Evolutionary conservation across 108 stramenopile genomes (phyloP).

Genomic region (Fistulifera pelliculosa): DNA sequence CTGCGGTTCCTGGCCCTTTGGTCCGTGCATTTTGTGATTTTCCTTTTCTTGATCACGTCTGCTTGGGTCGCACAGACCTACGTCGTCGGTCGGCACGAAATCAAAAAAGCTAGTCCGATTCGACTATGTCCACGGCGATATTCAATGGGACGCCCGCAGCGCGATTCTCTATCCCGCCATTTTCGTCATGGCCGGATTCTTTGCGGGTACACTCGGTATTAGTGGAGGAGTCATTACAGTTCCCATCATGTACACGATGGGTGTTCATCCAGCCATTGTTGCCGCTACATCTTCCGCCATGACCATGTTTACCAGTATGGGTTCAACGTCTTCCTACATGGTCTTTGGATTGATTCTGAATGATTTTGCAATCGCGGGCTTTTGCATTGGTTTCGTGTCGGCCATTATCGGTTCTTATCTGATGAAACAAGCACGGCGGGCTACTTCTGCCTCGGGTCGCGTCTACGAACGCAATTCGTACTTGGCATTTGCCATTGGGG

Average conservation of each 20-base stretch:
- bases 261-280: slow-evolving; percentile 88
- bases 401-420: slow-evolving; percentile 64
- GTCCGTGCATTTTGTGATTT: slow-evolving; percentile 80
- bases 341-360: slow-evolving; percentile 85
- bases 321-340: slow-evolving; percentile 86
- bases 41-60: slow-evolving; percentile 72
- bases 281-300: slow-evolving; percentile 86
- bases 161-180: slow-evolving; percentile 83
- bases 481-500: slow-evolving; percentile 91
- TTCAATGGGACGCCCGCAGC: slow-evolving; percentile 84
- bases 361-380: slow-evolving; percentile 79
- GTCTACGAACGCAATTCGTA: slow-evolving; percentile 88
- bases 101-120: slow-evolving; percentile 79
- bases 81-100: slow-evolving; percentile 68
- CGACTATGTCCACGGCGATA: slow-evolving; percentile 91
- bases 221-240: slow-evolving; percentile 93
- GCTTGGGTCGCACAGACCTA: slow-evolving; percentile 73
- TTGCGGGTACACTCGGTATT: slow-evolving; percentile 85
- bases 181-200: slow-evolving; percentile 86
- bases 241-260: slow-evolving; percentile 93
- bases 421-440: slow-evolving; percentile 43
- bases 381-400: slow-evolving; percentile 76
- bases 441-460: slow-evolving; percentile 12
- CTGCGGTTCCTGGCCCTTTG: slow-evolving; percentile 88
- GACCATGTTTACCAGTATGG: slow-evolving; percentile 89